A percentile compares a stretch with the other conserved stretches of the same genome.
phyloP scores from a whole-genome alignment of 1,284 basidiomycete genomes.

The Inonotus obliquus region DNA sequence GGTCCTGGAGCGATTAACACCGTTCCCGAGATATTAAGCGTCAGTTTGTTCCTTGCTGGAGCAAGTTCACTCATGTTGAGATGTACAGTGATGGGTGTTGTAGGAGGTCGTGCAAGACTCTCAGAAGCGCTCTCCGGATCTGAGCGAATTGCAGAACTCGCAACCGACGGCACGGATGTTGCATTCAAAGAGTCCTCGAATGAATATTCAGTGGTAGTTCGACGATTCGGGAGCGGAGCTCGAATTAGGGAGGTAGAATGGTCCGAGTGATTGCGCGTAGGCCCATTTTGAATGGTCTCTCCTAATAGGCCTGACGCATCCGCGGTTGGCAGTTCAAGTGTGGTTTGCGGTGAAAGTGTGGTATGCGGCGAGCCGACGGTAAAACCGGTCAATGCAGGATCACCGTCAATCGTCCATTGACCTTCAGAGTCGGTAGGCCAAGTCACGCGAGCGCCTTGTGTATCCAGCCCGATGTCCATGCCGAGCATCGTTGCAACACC shows the following conservation, averaged over 20 bases:
- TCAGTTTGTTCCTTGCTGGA: slow-evolving; percentile 56
- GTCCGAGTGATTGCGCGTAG: slow-evolving; percentile 35
- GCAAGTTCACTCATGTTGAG: slow-evolving; percentile 73
- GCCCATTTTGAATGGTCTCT: slow-evolving; percentile 30
- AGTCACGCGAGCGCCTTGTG: slow-evolving; percentile 57
- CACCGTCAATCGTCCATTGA: slow-evolving; percentile 58
- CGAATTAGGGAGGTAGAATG: slow-evolving; percentile 61
- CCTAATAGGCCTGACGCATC: slow-evolving; percentile 20
- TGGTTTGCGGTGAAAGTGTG: slow-evolving; percentile 38
- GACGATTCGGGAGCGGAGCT: slow-evolving; percentile 60
- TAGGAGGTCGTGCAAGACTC: slow-evolving; percentile 32
- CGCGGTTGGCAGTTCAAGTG: slow-evolving; percentile 40
- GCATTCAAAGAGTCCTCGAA: slow-evolving; percentile 58
- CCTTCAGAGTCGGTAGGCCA: slow-evolving; percentile 52
- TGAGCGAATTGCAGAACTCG: slow-evolving; percentile 36
- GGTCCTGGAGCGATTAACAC: slow-evolving; percentile 50
- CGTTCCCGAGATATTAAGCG: slow-evolving; percentile 60
- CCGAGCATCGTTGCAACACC: slow-evolving; percentile 78
- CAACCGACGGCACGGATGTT: slow-evolving; percentile 53
- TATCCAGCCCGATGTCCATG: slow-evolving; percentile 65
- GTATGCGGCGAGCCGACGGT: slow-evolving; percentile 41
- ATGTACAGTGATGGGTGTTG: slow-evolving; percentile 62
- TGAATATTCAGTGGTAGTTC: slow-evolving; percentile 57
- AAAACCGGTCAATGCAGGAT: slow-evolving; percentile 60
- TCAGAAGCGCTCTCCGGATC: slow-evolving; percentile 29